Base-by-base conservation (phyloP, 2,329 filamentous ascomycete genomes). In the Trichoderma arundinaceum region DNA sequence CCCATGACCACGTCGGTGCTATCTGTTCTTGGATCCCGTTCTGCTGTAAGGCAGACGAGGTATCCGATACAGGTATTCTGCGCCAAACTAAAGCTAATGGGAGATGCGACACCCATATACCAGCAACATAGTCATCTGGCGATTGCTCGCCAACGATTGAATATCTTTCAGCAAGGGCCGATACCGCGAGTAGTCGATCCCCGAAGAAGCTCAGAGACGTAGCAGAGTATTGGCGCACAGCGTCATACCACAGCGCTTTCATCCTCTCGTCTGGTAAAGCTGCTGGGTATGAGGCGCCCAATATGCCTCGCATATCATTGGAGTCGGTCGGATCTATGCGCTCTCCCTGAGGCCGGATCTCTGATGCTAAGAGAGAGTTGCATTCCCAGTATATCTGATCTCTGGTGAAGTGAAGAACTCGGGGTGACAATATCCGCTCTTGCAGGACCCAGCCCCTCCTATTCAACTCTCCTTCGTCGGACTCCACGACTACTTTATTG, bases 381-480 rank as follows among this genome's bases (percentile, higher is more conserved):
- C 52, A 54, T 41, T 54, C 52, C 52, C 52, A 54, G 19, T 39
- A 54, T 22, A 54, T 17, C 19, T 54, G 52, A 39, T 54, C 33
- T 4, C 8, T 41, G 1, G 52, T 54, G 52, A 54, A 41, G 15
- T 54, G 52, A 54, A 54, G 35, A 7, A 46, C 38, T 4, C 57
- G 44, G 3, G 57, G 44, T 10, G 57, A 39, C 9, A 63, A 28
- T 46, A 68, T 68, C 2, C 62, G 52, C 32, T 64, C 62, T 39
- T 64, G 62, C 13, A 64, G 15, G 19, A 64, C 46, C 62, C 62
- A 64, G 15, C 62, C 62, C 28, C 69, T 52, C 3, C 13, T 62
- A 10, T 67, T 68, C 4, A 69, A 13, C 2, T 68, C 60, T 2
- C 35, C 39, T 6, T 54, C 41, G 1, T 54, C 28, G 4, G 63